Percentiles rank a stretch among this genome's conserved stretches.
phyloP scores from a whole-genome alignment of 1,139 yeast species.

The Nakaseomyces uthaithaninus region DNA sequence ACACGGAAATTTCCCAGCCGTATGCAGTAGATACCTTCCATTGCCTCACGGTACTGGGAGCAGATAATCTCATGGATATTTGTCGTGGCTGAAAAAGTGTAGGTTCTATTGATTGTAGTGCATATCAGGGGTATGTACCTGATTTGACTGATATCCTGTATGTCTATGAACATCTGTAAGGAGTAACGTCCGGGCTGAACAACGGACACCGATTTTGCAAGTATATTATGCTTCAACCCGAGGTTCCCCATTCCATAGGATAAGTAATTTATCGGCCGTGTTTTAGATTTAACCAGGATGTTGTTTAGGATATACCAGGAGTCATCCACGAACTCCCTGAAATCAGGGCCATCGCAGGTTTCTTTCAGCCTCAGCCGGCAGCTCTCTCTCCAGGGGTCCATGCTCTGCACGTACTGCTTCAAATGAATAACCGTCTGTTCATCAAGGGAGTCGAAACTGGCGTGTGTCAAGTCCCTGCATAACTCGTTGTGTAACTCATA shows the following conservation, averaged over 20 bases:
- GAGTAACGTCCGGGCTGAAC: constrained; percentile 4
- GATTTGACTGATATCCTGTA: not conserved
- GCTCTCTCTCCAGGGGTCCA: constrained; percentile 5
- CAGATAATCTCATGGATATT: constrained; percentile 4
- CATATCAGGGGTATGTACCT: constrained; percentile 2
- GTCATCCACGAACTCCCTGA: constrained; percentile 15
- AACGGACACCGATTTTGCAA: not conserved
- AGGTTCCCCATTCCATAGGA: not conserved
- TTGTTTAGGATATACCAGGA: constrained; percentile 22
- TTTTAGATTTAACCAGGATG: constrained; percentile 11
- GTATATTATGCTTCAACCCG: not conserved
- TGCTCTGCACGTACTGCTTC: constrained; percentile 3
- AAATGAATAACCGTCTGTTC: not conserved
- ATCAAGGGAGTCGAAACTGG: constrained; percentile 1
- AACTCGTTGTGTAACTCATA: constrained; percentile 7
- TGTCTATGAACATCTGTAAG: not conserved
- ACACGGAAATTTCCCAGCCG: constrained; percentile 3
- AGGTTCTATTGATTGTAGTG: not conserved
- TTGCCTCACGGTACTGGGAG: not conserved
- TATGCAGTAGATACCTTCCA: not conserved
- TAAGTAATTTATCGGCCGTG: constrained; percentile 7
- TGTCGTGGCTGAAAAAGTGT: constrained; percentile 4
- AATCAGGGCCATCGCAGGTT: not conserved
- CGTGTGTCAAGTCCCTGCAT: constrained; percentile 1
- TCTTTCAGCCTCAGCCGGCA: not conserved